Evolutionary conservation across 305 asterid genomes (phyloP), one percentile per base, ranked within the genome.

Genomic region (Fraxinus nigra): DNA sequence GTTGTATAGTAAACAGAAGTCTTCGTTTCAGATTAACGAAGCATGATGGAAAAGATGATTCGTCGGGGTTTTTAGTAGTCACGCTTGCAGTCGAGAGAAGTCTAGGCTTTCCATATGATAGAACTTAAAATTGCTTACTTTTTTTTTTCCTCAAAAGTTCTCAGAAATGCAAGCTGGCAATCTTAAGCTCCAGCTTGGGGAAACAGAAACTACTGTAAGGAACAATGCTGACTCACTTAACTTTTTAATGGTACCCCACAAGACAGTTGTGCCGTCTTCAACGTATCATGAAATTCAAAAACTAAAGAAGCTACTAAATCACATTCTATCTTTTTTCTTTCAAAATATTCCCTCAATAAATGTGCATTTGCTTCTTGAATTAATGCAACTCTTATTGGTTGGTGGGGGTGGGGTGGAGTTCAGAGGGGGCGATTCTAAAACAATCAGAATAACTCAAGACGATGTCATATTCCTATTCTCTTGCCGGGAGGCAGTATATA

Each of bases 171-270:
- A 82, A 88, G 77, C 73, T 76, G 80, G 79, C 83, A 81, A 78
- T 73, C 46, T 77, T 80, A 59, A 26, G 82, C 48, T 82, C 78
- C 77, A 76, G 81, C 56, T 75, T 80, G 78, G 72, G 84, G 76
- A 37, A 86, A 78, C 82, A 82, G 75, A 82, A 80, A 82, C 65
- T 69, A 79, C 34, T 78, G 77, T 46, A 70, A 80, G 78, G 81
- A 82, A 37, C 81, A 88, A 87, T 87, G 87, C 87, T 84, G 89
- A 76, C 88, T 89, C 92, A 84, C 80, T 13, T 73, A 26, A 43
- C 88, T 72, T 85, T 69, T 87, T 74, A 73, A 51, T 78, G 67
- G 83, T 84, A 78, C 89, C 91, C 90, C 89, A 87, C 91, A 69
- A 69, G 20, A 46, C 82, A 79, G 78, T 72, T 83, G 85, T 72